A percentile compares a stretch with the other conserved stretches of the same genome.
phyloP scores from a whole-genome alignment of 768 basidiomycete species.

The Suillus hirtellus region DNA sequence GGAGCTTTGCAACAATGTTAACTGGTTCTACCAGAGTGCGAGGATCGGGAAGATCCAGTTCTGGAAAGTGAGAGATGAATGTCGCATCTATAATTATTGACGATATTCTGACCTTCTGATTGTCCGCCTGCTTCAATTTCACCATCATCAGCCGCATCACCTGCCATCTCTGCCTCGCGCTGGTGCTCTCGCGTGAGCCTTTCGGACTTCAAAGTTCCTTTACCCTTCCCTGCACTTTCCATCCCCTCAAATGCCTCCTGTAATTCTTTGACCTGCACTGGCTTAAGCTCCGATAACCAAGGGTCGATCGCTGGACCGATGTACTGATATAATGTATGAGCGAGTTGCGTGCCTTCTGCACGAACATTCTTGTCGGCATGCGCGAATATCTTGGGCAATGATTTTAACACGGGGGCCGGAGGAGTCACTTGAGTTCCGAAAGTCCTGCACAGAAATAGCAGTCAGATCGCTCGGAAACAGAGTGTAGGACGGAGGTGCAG shows the following conservation, averaged over 20 bases:
- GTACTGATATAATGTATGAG: constrained; percentile 79
- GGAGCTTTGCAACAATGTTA: constrained; percentile 74
- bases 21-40: constrained; percentile 79
- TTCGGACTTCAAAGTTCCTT: constrained; percentile 77
- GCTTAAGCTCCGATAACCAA: constrained; percentile 87
- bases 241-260: constrained; percentile 85
- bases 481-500: neutral
- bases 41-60: constrained; percentile 67
- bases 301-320: constrained; percentile 84
- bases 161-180: constrained; percentile 62
- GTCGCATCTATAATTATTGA: constrained; percentile 4
- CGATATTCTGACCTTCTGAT: constrained; percentile 47
- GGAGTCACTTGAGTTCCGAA: constrained; percentile 81
- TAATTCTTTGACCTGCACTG: constrained; percentile 94
- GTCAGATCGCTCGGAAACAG: neutral
- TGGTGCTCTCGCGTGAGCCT: constrained; percentile 76
- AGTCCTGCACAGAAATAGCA: constrained; percentile 42
- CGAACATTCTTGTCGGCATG: constrained; percentile 96
- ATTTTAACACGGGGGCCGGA: constrained; percentile 79
- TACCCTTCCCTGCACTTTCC: constrained; percentile 84
- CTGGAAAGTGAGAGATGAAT: constrained; percentile 29
- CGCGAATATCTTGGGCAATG: constrained; percentile 88
- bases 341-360: constrained; percentile 81
- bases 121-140: constrained; percentile 45
- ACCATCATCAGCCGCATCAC: constrained; percentile 34